Base-by-base conservation (phyloP, 2,329 filamentous ascomycete species). In the Pseudopyricularia cyperi region DNA sequence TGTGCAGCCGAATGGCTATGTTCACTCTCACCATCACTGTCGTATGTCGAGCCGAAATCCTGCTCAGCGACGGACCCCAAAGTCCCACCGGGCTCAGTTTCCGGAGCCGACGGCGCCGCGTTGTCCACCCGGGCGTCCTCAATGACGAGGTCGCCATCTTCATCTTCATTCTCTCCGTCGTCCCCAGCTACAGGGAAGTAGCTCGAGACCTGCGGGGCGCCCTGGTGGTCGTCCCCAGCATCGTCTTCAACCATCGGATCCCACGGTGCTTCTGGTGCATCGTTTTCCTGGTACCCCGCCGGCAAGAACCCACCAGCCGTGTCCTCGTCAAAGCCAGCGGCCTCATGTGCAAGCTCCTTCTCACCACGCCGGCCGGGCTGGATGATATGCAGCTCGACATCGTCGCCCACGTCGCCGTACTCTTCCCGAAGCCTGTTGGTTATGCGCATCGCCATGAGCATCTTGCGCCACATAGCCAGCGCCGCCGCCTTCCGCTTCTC, bases 401-500 rank as follows among this genome's bases (percentile, higher is more conserved):
- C 67, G 9, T 76, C 73, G 44, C 72, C 70, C 4, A 77, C 69
- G 35, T 82, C 75, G 1, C 85, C 87, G 63, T 94, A 94, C 55
- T 95, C 87, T 52, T 82, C 76, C 39, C 75, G 75, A 39, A 94
- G 83, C 48, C 89, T 76, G 63, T 93, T 77, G 19, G 88, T 75
- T 53, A 97, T 93, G 3, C 89, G 77, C 67, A 96, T 63, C 0
- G 90, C 90, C 73, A 90, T 87, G 14, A 95, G 67, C 59, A 96
- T 88, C 65, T 87, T 94, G 53, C 87, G 79, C 93, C 93, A 98
- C 57, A 82, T 79, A 1, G 76, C 77, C 46, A 97, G 63, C 1
- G 86, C 82, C 12, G 78, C 74, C 56, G 86, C 89, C 50, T 84
- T 80, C 7, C 86, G 76, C 68, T 95, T 96, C 54, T 86, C 84